Evolutionary conservation across 164 flowering plant species (phyloP).

Genomic region (Tinospora cordifolia): DNA sequence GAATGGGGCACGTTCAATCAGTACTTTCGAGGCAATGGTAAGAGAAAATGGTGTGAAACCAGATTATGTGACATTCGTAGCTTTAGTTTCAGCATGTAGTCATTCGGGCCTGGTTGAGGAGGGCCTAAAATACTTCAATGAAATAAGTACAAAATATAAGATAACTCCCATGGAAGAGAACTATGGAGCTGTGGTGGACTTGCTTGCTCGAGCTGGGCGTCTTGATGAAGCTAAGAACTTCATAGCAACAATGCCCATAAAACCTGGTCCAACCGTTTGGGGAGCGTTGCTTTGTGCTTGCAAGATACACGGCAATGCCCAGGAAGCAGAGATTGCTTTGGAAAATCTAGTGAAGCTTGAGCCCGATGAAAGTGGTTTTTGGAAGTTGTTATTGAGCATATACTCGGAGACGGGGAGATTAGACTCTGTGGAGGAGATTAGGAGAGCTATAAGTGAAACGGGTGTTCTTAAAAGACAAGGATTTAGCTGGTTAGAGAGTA

Average conservation of each 20-base stretch:
- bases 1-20: slow-evolving; percentile 22
- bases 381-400: slow-evolving; percentile 18
- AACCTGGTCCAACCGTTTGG: slow-evolving; percentile 24
- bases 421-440: slow-evolving; percentile 17
- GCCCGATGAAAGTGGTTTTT: slow-evolving; percentile 20
- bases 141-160: slow-evolving; percentile 16
- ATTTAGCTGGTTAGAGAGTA: slow-evolving; percentile 24
- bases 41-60: slow-evolving; percentile 17
- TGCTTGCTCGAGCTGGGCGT: slow-evolving; percentile 28
- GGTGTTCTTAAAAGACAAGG: slow-evolving; percentile 18
- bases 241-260: slow-evolving; percentile 18
- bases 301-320: slow-evolving; percentile 20
- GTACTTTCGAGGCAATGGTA: slow-evolving; percentile 15
- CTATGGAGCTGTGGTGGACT: slow-evolving; percentile 23
- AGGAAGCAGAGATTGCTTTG: slow-evolving; percentile 19
- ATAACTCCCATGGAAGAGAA: slow-evolving; percentile 20
- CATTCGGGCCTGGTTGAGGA: slow-evolving; percentile 27
- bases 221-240: slow-evolving; percentile 21
- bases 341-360: slow-evolving; percentile 14
- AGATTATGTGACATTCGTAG: slow-evolving; percentile 25
- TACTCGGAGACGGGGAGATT: slow-evolving; percentile 20
- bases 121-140: slow-evolving; percentile 20
- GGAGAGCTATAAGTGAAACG: slow-evolving; percentile 17
- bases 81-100: slow-evolving; percentile 27
- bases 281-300: slow-evolving; percentile 29